Evolutionary conservation across 139 green algal species (phyloP).

Genomic region (Closterium sp.): DNA sequence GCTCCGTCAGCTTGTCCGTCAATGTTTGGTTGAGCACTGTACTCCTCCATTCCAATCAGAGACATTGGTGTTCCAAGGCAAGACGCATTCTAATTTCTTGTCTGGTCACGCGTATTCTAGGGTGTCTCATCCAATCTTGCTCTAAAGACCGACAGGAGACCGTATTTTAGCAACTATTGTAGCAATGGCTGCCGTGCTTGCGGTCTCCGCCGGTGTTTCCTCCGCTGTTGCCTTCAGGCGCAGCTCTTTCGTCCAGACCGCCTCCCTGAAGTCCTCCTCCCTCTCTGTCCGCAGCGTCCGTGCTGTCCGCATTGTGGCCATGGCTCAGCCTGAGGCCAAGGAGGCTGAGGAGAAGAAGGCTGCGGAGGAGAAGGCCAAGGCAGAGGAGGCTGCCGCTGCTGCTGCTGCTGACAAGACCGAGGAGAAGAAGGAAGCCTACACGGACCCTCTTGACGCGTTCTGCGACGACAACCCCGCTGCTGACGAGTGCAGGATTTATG

Average conservation of each 20-base stretch:
- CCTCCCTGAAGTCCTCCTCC: background rate
- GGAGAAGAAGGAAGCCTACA: slow-evolving; percentile 47
- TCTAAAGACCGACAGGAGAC: background rate
- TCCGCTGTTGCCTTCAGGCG: background rate
- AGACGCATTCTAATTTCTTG: background rate
- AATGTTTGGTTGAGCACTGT: background rate
- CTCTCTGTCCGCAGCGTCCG: background rate
- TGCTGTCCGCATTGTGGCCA: background rate
- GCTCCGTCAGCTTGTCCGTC: background rate
- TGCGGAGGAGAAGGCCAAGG: slow-evolving; percentile 35
- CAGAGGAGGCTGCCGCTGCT: background rate
- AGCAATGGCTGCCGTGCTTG: background rate
- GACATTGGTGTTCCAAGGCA: background rate
- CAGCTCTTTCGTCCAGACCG: background rate
- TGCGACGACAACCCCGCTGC: slow-evolving; percentile 45
- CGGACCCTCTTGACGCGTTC: slow-evolving; percentile 52
- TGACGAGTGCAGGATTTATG: slow-evolving; percentile 54
- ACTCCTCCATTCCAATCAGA: background rate
- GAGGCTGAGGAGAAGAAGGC: slow-evolving; percentile 13
- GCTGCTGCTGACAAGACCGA: slow-evolving; percentile 46
- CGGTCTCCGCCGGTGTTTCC: background rate
- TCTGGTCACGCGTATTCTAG: background rate
- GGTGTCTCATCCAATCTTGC: background rate
- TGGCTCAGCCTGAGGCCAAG: background rate
- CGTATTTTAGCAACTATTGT: background rate